Base-by-base conservation (phyloP, 306 rosid genomes). In the Corylus americana region DNA sequence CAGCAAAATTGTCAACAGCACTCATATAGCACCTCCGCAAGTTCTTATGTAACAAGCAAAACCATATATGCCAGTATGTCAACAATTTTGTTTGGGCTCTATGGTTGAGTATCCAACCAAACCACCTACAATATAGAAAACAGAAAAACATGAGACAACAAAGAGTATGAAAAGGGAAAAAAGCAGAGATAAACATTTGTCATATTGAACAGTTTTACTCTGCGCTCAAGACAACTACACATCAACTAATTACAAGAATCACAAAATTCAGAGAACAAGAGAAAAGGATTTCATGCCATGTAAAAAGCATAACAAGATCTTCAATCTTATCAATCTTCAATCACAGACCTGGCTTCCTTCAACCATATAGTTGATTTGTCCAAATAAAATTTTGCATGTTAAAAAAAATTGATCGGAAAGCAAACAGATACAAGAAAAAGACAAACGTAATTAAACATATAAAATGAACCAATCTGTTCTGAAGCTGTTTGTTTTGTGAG, bases 61-160 rank as follows among this genome's bases (percentile, higher is more conserved):
- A 78, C 57, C 17, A 64, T 45, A 73, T 16, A 14, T 35, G 37
- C 9, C 25, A 78, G 63, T 29, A 53, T 74, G 62, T 75, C 85
- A 54, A 81, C 54, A 64, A 31, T 77, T 11, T 80, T 69, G 70
- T 64, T 44, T 64, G 58, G 29, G 55, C 80, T 77, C 77, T 47
- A 81, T 45, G 54, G 71, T 83, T 67, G 58, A 73, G 16, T 37
- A 55, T 70, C 68, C 73, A 70, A 78, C 64, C 81, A 48, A 73
- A 63, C 75, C 74, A 74, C 84, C 97, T 91, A 67, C 68, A 83
- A 48, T 13, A 7, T 22, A 73, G 44, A 39, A 55, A 59, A 57
- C 2, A 45, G 27, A 25, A 31, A 77, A 67, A 44, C 69, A 76
- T 80, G 57, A 74, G 84, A 35, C 31, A 68, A 2, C 58, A 45